Conservation (phyloP, 495 filamentous ascomycete genomes). For the Aspergillus campestris region DNA sequence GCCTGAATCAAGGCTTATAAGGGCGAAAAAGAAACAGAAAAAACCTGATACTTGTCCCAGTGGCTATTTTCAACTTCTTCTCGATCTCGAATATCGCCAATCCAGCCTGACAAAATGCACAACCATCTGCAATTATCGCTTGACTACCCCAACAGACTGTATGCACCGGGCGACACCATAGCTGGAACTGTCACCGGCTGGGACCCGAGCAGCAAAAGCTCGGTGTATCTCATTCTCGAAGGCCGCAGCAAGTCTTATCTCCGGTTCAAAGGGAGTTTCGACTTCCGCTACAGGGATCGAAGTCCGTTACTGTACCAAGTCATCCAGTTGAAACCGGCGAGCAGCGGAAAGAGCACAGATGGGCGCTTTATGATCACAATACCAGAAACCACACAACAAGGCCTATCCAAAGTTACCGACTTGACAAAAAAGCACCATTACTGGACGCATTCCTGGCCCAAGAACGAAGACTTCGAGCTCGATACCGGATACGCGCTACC, state of each 20-base stretch:
- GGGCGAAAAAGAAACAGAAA: too few species aligned
- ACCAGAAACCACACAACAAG: background rate
- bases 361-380: background rate
- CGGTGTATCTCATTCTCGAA: too few species aligned
- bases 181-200: background rate
- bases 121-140: conserved; percentile 30
- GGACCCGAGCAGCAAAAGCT: background rate
- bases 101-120: too few species aligned
- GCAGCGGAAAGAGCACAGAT: background rate
- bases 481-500: background rate
- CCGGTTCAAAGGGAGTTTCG: too few species aligned
- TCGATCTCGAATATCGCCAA: too few species aligned
- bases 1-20: too few species aligned
- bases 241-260: too few species aligned
- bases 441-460: conserved; percentile 4
- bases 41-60: too few species aligned
- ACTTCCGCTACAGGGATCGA: too few species aligned
- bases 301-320: too few species aligned
- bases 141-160: conserved; percentile 1
- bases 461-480: background rate
- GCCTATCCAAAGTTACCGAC: background rate
- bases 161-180: background rate
- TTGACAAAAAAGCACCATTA: background rate
- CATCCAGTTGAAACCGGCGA: too few species aligned
- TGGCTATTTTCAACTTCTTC: too few species aligned